Evolutionary conservation across 768 basidiomycete species (phyloP).

Genomic region (Boletellus sp.): DNA sequence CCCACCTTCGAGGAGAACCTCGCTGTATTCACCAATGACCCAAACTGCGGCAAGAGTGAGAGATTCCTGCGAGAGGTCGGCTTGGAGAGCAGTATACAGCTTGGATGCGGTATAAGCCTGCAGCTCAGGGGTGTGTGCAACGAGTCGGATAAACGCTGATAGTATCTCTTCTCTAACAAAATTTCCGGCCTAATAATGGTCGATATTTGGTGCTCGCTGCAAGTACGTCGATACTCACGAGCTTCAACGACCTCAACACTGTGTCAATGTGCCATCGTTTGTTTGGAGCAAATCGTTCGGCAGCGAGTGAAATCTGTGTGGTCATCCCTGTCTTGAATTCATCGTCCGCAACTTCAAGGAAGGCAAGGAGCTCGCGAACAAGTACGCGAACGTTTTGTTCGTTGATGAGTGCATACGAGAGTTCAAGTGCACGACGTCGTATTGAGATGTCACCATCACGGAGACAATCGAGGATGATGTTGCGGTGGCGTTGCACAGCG

Average conservation of each 20-base stretch:
- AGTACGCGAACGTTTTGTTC: conserved; percentile 91
- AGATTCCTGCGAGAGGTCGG: conserved; percentile 95
- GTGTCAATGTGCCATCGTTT: conserved; percentile 99
- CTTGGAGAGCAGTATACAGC: conserved; percentile 79
- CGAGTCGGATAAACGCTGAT: conserved; percentile 91
- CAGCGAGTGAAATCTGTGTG: conserved; percentile 93
- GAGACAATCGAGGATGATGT: conserved; percentile 97
- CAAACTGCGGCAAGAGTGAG: conserved; percentile 90
- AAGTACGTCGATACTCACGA: conserved; percentile 51
- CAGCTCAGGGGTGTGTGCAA: conserved; percentile 94
- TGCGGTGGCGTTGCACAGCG: conserved; percentile 96
- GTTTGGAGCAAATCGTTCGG: conserved; percentile 95
- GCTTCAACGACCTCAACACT: conserved; percentile 83
- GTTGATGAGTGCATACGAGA: conserved; percentile 96
- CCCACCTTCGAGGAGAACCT: conserved; percentile 82
- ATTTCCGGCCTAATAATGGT: conserved; percentile 77
- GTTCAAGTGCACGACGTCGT: conserved; percentile 90
- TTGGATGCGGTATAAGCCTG: conserved; percentile 94
- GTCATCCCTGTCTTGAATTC: conserved; percentile 99
- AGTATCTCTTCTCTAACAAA: conserved; percentile 96
- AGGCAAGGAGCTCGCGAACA: conserved; percentile 88
- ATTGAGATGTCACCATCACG: conserved; percentile 99
- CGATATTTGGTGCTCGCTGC: background rate
- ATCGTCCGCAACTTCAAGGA: conserved; percentile 97
- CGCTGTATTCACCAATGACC: conserved; percentile 96